Evolutionary conservation across 257 asterid species (phyloP).

Genomic region (Agastache rugosa): DNA sequence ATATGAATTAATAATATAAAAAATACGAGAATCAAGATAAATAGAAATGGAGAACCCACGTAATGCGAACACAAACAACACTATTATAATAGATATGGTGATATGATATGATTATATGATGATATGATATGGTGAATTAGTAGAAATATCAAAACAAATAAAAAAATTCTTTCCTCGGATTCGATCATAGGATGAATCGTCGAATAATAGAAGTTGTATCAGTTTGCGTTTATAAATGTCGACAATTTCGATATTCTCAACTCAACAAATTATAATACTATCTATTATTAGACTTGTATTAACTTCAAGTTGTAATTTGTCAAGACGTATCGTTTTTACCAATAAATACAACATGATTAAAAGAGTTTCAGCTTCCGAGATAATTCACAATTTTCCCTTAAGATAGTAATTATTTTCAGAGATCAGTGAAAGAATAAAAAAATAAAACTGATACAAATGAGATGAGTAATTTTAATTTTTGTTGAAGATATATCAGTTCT

Average conservation of each 20-base stretch:
- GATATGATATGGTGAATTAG: too few species aligned
- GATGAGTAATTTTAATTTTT: constrained; percentile 4
- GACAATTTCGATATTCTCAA: constrained; percentile 6
- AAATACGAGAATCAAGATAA: too few species aligned
- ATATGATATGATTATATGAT: too few species aligned
- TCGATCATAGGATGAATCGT: neutral
- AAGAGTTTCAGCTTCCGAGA: neutral
- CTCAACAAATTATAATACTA: neutral
- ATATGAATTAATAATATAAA: too few species aligned
- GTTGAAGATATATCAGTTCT: neutral
- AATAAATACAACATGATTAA: neutral
- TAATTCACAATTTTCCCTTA: neutral
- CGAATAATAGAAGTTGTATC: neutral
- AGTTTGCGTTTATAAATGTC: neutral
- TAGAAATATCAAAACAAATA: too few species aligned
- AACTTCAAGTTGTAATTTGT: constrained; percentile 10
- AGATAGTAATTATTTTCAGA: neutral
- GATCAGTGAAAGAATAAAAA: neutral
- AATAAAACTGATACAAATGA: too few species aligned
- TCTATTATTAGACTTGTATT: neutral
- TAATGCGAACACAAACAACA: too few species aligned
- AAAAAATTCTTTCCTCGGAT: neutral
- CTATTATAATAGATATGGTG: too few species aligned
- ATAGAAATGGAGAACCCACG: too few species aligned
- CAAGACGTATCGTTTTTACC: neutral